Evolutionary conservation across 495 filamentous ascomycete species (phyloP), one percentile per base, ranked within the genome.

Genomic region (Podospora didyma): DNA sequence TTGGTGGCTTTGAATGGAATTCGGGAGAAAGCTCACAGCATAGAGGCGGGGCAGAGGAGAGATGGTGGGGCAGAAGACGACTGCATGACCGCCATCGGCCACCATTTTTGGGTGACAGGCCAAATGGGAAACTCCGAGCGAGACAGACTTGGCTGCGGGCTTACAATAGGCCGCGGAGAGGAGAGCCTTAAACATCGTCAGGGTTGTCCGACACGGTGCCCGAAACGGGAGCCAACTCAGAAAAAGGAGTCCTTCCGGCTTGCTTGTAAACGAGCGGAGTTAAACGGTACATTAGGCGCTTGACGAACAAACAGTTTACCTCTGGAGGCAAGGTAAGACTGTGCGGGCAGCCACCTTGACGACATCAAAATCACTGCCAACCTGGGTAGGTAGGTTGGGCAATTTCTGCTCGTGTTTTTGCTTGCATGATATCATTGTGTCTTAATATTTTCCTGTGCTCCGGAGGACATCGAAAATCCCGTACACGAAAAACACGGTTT

Each of bases 81-180:
- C n/a, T n/a, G n/a, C 16, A 50, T 19, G 34, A 35, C 53, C 61
- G 60, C 61, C 60, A 58, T 63, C 61, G 62, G 63, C 55, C 20
- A 45, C 24, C 20, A 49, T 44, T 39, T 56, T 24, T 51, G 49
- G 53, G 31, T 35, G 28, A 26, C 44, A 45, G 19, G 54, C 48
- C 31, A 46, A 16, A 51, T 12, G 22, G 51, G 34, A 35, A 39
- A 49, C 39, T 23, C 53, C 57, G 9, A 49, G 46, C 44, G 24
- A 51, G 17, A 54, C 24, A 20, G 54, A 46, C 62, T 62, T 63
- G 62, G 62, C 60, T 45, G 52, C 49, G 41, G 50, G 28, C 45
- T 47, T 55, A 24, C 34, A 34, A 41, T 53, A 62, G 11, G 31
- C 21, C 35, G 44, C 53, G 46, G 58, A 51, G 35, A 54, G n/a